A percentile compares a stretch with the other conserved stretches of the same genome.
Conservation (phyloP, 306 rosid species). For the Lithocarpus polystachyus region DNA sequence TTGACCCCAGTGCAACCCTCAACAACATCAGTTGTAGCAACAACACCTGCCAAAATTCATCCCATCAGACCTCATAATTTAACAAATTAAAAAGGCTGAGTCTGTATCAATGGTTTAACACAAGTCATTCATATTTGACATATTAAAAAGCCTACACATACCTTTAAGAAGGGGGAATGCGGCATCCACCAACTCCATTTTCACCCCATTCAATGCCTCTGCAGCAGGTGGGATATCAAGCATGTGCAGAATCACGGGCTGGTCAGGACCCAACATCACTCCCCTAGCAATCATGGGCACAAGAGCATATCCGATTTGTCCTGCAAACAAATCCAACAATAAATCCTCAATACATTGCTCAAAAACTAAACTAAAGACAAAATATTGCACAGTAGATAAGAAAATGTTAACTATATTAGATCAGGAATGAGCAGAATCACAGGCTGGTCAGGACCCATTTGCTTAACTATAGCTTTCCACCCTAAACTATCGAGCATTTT, state of each 20-base stretch:
- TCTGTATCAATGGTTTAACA: background rate
- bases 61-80: conserved; percentile 5
- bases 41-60: conserved; percentile 67
- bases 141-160: conserved; percentile 3
- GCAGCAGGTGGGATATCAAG: conserved; percentile 92
- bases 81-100: background rate
- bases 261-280: conserved; percentile 86
- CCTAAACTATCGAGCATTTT: too few relatives aligned
- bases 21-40: conserved; percentile 95
- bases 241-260: conserved; percentile 95
- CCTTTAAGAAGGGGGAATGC: conserved; percentile 94
- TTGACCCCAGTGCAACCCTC: conserved; percentile 95
- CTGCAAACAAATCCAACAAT: conserved; percentile 46
- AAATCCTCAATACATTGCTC: conserved; percentile 1
- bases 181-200: conserved; percentile 94
- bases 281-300: conserved; percentile 99
- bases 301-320: conserved; percentile 98
- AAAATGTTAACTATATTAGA: background rate
- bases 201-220: conserved; percentile 87
- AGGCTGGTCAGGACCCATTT: too few relatives aligned
- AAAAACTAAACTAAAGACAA: background rate
- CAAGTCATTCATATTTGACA: background rate
- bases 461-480: too few relatives aligned
- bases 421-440: background rate
- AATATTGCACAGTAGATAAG: background rate